A percentile compares a stretch with the other conserved stretches of the same genome.
Conservation (phyloP, 345 rosid genomes). For the Salix koriyanagi region DNA sequence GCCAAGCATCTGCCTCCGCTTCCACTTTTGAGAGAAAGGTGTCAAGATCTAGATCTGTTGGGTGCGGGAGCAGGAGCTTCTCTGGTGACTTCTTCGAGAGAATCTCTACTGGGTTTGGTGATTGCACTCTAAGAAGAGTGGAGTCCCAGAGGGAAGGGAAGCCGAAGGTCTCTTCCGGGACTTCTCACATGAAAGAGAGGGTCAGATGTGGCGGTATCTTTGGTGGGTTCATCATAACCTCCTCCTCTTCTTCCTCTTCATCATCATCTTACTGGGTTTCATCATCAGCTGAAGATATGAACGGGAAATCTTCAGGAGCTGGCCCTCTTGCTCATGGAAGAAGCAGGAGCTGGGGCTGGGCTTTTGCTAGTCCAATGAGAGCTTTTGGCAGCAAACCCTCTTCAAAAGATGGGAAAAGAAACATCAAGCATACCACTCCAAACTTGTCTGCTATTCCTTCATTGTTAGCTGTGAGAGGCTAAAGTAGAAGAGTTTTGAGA, state of each 20-base stretch:
- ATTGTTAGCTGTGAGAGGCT: constrained; percentile 54
- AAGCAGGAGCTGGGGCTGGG: constrained; percentile 81
- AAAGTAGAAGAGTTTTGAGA: neutral
- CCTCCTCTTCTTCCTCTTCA: constrained; percentile 68
- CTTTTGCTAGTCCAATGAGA: constrained; percentile 94
- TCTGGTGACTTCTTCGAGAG: constrained; percentile 96
- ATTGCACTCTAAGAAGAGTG: constrained; percentile 86
- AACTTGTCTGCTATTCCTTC: constrained; percentile 71
- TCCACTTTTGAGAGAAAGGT: constrained; percentile 82
- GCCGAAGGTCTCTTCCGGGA: constrained; percentile 11
- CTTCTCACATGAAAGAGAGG: constrained; percentile 53
- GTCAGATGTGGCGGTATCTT: constrained; percentile 92
- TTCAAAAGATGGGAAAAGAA: constrained; percentile 47
- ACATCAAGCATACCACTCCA: constrained; percentile 35
- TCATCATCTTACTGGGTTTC: constrained; percentile 72
- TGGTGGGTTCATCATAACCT: constrained; percentile 80
- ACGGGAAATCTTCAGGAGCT: constrained; percentile 35
- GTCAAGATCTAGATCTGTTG: constrained; percentile 98
- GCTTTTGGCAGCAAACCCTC: constrained; percentile 51
- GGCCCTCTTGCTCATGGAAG: constrained; percentile 35
- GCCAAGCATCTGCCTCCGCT: constrained; percentile 41
- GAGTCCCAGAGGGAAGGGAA: constrained; percentile 95
- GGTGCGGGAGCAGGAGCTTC: constrained; percentile 97
- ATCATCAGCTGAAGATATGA: constrained; percentile 46
- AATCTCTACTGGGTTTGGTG: constrained; percentile 95